These are phyloP conservation scores for Sequoia sempervirens DNA, from an alignment of 75 land plant genomes.

Conservation along the genomic window DNA sequence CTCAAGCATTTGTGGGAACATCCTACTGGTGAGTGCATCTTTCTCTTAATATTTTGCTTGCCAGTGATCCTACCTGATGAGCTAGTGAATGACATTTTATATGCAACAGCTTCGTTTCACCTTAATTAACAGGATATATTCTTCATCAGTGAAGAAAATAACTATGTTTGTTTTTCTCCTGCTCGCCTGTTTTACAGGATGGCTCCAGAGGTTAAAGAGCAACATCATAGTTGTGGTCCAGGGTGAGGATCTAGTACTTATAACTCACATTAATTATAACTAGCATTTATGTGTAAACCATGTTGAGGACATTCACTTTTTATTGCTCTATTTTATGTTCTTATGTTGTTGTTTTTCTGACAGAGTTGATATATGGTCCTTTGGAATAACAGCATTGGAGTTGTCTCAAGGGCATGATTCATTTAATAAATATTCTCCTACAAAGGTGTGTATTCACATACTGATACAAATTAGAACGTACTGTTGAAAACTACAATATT, in stretches of 20 bases:
- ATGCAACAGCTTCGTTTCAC: not conserved
- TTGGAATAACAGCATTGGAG: slow-evolving; percentile 60
- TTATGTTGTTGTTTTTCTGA: not conserved
- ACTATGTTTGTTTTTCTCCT: not conserved
- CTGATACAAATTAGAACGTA: not conserved
- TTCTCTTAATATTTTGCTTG: not conserved
- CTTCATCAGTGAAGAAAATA: not conserved
- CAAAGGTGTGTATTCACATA: slow-evolving; percentile 28
- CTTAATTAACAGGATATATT: not conserved
- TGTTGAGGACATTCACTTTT: not conserved
- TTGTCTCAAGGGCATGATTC: slow-evolving; percentile 57
- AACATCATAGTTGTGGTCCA: slow-evolving; percentile 55
- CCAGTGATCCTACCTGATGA: not conserved
- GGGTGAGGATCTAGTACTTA: slow-evolving; percentile 35
- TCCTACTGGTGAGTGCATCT: slow-evolving; percentile 15
- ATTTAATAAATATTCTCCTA: slow-evolving; percentile 47
- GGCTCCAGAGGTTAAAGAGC: slow-evolving; percentile 84
- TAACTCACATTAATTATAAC: not conserved
- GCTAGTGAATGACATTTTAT: not conserved
- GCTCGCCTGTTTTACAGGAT: slow-evolving; percentile 39
- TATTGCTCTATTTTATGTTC: slow-evolving; percentile 1
- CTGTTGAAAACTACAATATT: not conserved
- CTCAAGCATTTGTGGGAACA: slow-evolving; percentile 64
- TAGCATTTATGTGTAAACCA: not conserved
- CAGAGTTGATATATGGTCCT: slow-evolving; percentile 63